Evolutionary conservation across 2,329 filamentous ascomycete genomes (phyloP), one percentile per base, ranked within the genome.

Genomic region (Orbilia oligospora): DNA sequence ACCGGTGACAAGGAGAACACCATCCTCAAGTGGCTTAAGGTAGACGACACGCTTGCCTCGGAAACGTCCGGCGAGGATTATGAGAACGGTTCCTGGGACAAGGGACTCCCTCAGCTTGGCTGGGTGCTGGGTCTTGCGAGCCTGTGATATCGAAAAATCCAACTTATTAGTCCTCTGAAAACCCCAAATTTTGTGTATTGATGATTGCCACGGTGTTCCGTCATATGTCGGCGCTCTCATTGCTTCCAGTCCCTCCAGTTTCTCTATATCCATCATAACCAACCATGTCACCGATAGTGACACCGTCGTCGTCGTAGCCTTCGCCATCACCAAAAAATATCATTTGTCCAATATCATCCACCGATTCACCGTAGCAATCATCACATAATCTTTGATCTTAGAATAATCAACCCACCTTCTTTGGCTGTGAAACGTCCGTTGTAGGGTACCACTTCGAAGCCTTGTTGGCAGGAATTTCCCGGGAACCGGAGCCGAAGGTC

Each of bases 1-100:
- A 84, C 96, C 96, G 86, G 96, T 99, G 85, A 99, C 94, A 86
- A 99, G 93, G 87, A 99, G 94, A 83, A 97, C 93, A 88, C 96
- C 96, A 89, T 97, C 93, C 86, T 93, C 90, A 85, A 99, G 94
- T 87, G 92, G 90, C 91, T 98, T 98, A 87, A 99, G 92, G 88
- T 98, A 94, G 85, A 99, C 90, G 85, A 99, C 96, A 86, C 96
- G 96, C 94, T 99, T 99, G 90, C 96, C 96, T 85, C 96, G 95
- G 93, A 98, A 99, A 86, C 96, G 96, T 85, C 96, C 96, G 87
- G 96, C 96, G 86, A 99, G 94, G 86, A 99, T 93, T 88, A 99
- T 99, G 86, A 99, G 93, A 86, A 99, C 90, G 86, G 94, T 93
- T 85, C 96, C 96, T 86, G 96, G 95, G 88, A 93, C 90, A 85